Conservation (phyloP, 1,284 basidiomycete genomes). For the Wolfiporia cocos region DNA sequence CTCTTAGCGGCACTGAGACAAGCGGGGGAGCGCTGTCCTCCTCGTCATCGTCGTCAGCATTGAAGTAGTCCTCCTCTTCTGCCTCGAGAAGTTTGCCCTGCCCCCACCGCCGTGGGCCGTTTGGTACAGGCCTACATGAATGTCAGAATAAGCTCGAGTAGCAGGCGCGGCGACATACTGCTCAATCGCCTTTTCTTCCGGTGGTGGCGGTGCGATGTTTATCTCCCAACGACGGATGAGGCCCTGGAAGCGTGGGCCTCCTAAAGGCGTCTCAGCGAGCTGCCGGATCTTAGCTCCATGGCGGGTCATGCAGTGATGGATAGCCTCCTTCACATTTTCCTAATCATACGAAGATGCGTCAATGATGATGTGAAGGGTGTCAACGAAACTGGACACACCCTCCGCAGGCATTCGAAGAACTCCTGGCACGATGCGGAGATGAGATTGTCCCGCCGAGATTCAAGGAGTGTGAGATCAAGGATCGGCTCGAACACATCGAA, state of each 20-base stretch:
- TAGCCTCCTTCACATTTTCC: conserved; percentile 86
- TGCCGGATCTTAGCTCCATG: conserved; percentile 63
- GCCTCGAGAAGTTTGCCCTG: conserved; percentile 52
- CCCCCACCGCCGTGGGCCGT: conserved; percentile 35
- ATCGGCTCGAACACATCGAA: conserved; percentile 81
- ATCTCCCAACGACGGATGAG: conserved; percentile 86
- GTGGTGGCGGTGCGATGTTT: conserved; percentile 80
- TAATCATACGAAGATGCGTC: conserved; percentile 24
- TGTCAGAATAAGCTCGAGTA: neutral
- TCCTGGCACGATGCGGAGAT: conserved; percentile 94
- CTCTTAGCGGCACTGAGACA: conserved; percentile 28
- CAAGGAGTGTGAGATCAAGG: conserved; percentile 75
- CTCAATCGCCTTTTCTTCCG: conserved; percentile 40
- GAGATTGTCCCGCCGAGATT: conserved; percentile 86
- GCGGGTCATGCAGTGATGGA: conserved; percentile 79
- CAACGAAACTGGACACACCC: conserved; percentile 54
- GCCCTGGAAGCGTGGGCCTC: conserved; percentile 64
- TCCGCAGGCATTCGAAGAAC: conserved; percentile 87
- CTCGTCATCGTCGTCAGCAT: conserved; percentile 65
- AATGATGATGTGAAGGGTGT: conserved; percentile 5
- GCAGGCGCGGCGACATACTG: conserved; percentile 32
- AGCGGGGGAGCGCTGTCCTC: conserved; percentile 29
- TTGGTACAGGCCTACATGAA: conserved; percentile 8
- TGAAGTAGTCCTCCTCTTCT: conserved; percentile 91
- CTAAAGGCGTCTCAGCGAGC: conserved; percentile 56